Evolutionary conservation across 1,139 yeast genomes (phyloP), one percentile per base, ranked within the genome.

Genomic region (Pichiaceae sp.): DNA sequence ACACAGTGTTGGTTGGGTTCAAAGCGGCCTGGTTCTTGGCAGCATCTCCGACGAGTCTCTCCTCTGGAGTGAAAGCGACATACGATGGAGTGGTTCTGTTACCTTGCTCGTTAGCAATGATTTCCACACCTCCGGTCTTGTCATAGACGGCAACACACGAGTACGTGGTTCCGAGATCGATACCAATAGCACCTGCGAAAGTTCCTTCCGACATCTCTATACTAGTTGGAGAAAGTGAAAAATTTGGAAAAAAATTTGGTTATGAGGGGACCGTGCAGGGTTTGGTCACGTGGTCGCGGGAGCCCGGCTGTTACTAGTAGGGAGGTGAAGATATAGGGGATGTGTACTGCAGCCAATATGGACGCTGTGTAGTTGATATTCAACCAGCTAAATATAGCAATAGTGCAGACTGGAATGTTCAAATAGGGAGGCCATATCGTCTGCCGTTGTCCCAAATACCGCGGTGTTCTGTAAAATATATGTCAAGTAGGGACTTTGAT

Each of bases 11-110:
- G 63, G 64, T 73, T 69, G 96, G 96, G 86, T 87, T 86, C 69
- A 86, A 73, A 64, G 96, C 96, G 64, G 96, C 96, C 75, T 87
- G 96, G 72, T 87, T 87, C 86, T 87, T 87, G 64, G 96, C 96
- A 62, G 96, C 95, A 71, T 89, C 96, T 77, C 97, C 97, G 62
- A 89, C 86, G 64, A 89, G 79, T 78, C 97, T 84, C 77, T 87
- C 96, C 72, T 84, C 89, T 64, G 83, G 81, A 61, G 94, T 85
- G 85, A 87, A 87, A 56, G 96, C 96, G 64, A 87, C 96, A 76
- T 85, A 87, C 51, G 96, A 87, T 63, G 96, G 96, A 59, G 96
- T 87, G 63, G 85, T 93, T 76, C 96, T 85, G 89, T 86, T 86
- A 81, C 96, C 96, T 78, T 87, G 96, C 71, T 87, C 96, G 76